Base-by-base conservation (phyloP, 192 early-diverging fungal genomes). In the Entomortierella beljakovae region DNA sequence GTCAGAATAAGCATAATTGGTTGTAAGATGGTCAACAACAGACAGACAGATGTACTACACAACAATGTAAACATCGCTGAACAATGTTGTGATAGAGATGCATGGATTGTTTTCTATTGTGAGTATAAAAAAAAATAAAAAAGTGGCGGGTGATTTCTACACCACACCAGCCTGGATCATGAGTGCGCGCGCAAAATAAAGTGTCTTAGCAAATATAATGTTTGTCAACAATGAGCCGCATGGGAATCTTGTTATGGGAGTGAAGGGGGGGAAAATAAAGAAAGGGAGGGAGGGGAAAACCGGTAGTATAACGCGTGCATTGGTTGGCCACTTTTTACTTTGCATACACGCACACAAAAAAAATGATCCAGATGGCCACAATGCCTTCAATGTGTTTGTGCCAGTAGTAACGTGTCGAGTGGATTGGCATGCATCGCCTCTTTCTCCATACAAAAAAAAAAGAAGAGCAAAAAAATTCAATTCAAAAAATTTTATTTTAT, bases 361-460 rank as follows among this genome's bases (percentile, higher is more conserved):
- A n/a, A n/a, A n/a, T n/a, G 37, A 38, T 6, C 6, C 6, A 38
- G 37, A 8, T 38, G 37, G 37, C 37, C 37, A 38, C 37, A 38
- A 6, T 8, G 13, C 6, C 6, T 13, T 38, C 37, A 6, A 38
- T 38, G 13, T 38, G 37, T 38, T 50, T 50, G 49, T 50, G 23
- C 23, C 16, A n/a, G 49, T 50, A 50, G 49, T 50, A 50, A 50
- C 23, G 49, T 50, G 49, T 50, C 49, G 16, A 50, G 49, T 50
- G 49, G 6, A 50, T 50, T n/a, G n/a, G 49, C 49, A 50, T 50
- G 16, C 49, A 5, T 5, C 53, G 53, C 53, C 53, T 54, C 53
- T 54, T 54, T 29, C 53, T 54, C 53, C 10, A 18, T 43, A 43
- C 42, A 43, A 11, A 18, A 43, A 43, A 43, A 43, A 18, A 43